Evolutionary conservation across 2,329 filamentous ascomycete species (phyloP), one percentile per base, ranked within the genome.

Genomic region (Phialophora tarda): DNA sequence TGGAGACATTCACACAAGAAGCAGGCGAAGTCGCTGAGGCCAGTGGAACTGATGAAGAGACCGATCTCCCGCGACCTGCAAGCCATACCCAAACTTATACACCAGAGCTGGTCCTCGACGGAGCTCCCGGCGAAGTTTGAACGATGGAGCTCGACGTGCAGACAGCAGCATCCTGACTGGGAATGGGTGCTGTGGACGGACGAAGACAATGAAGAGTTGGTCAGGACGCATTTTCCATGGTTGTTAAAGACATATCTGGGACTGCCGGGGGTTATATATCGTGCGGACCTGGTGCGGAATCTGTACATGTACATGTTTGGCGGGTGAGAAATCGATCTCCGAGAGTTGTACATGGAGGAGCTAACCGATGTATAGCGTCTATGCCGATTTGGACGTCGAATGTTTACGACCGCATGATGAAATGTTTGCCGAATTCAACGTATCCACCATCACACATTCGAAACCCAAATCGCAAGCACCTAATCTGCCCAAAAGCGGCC

Each of bases 111-210:
- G 72, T 69, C 67, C 6, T 66, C 71, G 48, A 63, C 51, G 1
- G 68, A 72, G 32, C 55, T 73, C 8, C 72, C 72, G 4, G 59
- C 63, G 26, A 73, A 73, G 47, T 70, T 78, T 34, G 58, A 75
- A 34, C 54, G 67, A 50, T 78, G 77, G 77, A 78, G 76, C 64
- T 62, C 65, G n/a, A 70, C 66, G 3, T 78, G 77, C 61, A 72
- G 76, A 14, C 44, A 64, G 50, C 66, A 70, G 53, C 76, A 78
- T 55, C 68, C 69, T 5, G 74, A 75, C 57, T 78, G 76, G 73
- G 75, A 78, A 65, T 78, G 75, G 73, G 76, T 78, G 26, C 65
- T 78, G 14, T 78, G 76, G 76, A 78, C 77, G 3, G 76, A 78
- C 57, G 73, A 77, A 44, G 76, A 78, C 59, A 78, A 78, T 66